phyloP scores from a whole-genome alignment of 768 basidiomycete species.

The Naganishia randhawae region DNA sequence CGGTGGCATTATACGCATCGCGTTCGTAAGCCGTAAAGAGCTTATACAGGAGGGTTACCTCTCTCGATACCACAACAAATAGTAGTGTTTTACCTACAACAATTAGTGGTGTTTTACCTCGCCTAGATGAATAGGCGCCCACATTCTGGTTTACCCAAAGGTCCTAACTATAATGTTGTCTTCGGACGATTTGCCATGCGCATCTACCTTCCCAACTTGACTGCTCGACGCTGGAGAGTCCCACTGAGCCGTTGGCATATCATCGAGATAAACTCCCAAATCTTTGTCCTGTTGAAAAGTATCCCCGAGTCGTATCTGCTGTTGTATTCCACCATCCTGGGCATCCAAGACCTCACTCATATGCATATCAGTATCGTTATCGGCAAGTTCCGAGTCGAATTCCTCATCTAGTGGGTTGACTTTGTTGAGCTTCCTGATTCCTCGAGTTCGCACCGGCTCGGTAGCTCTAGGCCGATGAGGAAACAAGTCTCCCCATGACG shows the following conservation, averaged over 20 bases:
- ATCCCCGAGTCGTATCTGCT: neutral
- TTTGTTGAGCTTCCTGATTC: conserved; percentile 40
- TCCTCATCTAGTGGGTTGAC: conserved; percentile 17
- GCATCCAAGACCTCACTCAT: neutral
- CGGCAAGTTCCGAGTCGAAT: neutral
- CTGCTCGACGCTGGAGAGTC: neutral
- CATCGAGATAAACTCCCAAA: neutral
- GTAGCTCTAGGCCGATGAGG: conserved; percentile 71
- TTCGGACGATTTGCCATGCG: neutral
- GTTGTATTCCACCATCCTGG: neutral
- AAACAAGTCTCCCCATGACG: conserved; percentile 89
- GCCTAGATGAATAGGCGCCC: neutral
- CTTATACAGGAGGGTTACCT: neutral
- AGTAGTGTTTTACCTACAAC: too few relatives aligned
- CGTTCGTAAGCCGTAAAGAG: neutral
- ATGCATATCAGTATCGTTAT: neutral
- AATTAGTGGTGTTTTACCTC: too few relatives aligned
- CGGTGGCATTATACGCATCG: neutral
- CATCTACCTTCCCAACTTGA: neutral
- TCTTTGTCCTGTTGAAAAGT: neutral
- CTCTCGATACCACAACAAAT: too few relatives aligned
- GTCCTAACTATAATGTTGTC: neutral
- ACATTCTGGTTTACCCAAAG: neutral
- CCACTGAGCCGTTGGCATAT: conserved; percentile 7
- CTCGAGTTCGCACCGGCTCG: conserved; percentile 38